These are phyloP conservation scores for Hanseniaspora lindneri DNA, from an alignment of 805 yeast species.

Conservation along the genomic window DNA sequence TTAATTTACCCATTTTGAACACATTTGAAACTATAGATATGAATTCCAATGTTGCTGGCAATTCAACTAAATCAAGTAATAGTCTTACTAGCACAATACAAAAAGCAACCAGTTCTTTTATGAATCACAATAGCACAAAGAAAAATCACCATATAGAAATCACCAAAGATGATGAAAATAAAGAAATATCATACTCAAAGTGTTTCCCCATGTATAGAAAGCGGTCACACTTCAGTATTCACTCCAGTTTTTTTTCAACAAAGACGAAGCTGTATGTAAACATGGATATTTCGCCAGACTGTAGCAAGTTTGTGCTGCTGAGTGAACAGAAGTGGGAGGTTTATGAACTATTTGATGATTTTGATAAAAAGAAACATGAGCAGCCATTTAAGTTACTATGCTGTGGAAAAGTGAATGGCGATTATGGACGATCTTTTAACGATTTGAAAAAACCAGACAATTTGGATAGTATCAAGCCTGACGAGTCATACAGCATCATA, in stretches of 20 bases:
- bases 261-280: conserved; percentile 40
- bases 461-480: conserved; percentile 17
- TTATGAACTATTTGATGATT: conserved; percentile 40
- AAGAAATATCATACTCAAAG: conserved; percentile 58
- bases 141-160: conserved; percentile 1
- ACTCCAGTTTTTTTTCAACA: conserved; percentile 38
- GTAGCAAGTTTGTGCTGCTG: conserved; percentile 52
- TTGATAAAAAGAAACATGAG: conserved; percentile 27
- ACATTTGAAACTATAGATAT: background rate
- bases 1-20: background rate
- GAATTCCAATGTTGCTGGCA: no score
- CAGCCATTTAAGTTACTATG: conserved; percentile 45
- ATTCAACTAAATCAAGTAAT: background rate
- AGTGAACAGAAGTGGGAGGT: conserved; percentile 66
- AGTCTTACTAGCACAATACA: background rate
- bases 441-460: conserved; percentile 26
- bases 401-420: conserved; percentile 60
- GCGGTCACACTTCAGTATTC: conserved; percentile 42
- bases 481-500: conserved; percentile 4
- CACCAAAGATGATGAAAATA: conserved; percentile 34
- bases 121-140: background rate
- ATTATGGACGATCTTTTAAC: conserved; percentile 45
- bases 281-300: conserved; percentile 52
- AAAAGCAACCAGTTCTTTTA: conserved; percentile 3
- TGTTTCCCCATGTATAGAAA: conserved; percentile 76